A percentile compares a stretch with the other conserved stretches of the same genome.
Evolutionary conservation across 2,329 filamentous ascomycete genomes (phyloP).

Genomic region (Aspergillus glaucus): DNA sequence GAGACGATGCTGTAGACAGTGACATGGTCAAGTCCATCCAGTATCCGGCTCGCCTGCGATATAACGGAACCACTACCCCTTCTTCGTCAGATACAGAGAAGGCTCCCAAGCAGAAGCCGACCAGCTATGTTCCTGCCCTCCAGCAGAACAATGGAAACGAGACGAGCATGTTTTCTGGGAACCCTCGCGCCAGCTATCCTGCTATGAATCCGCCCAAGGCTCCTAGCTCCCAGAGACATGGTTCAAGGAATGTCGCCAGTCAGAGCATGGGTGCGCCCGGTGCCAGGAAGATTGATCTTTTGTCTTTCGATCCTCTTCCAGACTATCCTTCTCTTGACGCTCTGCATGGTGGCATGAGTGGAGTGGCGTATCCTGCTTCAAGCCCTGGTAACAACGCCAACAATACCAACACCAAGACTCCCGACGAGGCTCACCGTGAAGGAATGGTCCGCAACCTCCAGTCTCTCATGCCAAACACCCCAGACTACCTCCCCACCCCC

Average conservation of each 20-base stretch:
- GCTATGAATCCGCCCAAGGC: constrained; percentile 6
- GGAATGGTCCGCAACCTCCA: constrained; percentile 15
- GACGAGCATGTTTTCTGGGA: constrained; percentile 1
- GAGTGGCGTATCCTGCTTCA: constrained; percentile 4
- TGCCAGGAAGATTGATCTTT: constrained; percentile 16
- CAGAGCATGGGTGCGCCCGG: background rate
- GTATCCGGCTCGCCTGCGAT: constrained; percentile 11
- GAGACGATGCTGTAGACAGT: constrained; percentile 13
- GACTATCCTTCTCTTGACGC: constrained; percentile 11
- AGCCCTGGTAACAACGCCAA: background rate
- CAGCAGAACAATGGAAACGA: constrained; percentile 5
- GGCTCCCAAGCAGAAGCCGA: constrained; percentile 7
- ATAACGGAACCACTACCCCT: constrained; percentile 5
- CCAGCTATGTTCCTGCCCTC: constrained; percentile 1
- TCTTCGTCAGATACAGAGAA: constrained; percentile 7
- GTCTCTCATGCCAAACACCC: constrained; percentile 12
- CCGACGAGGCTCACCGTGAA: constrained; percentile 12
- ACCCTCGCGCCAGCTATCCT: constrained; percentile 5
- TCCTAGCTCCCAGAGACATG: constrained; percentile 7
- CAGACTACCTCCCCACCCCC: constrained; percentile 6
- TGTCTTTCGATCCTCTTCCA: constrained; percentile 13
- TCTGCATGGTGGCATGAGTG: constrained; percentile 2
- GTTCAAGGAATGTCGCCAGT: constrained; percentile 6
- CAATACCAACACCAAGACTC: constrained; percentile 4
- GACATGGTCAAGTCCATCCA: constrained; percentile 11